These are phyloP conservation scores for Coemansia aciculifera DNA, from an alignment of 192 early-diverging fungal species.

Conservation along the genomic window DNA sequence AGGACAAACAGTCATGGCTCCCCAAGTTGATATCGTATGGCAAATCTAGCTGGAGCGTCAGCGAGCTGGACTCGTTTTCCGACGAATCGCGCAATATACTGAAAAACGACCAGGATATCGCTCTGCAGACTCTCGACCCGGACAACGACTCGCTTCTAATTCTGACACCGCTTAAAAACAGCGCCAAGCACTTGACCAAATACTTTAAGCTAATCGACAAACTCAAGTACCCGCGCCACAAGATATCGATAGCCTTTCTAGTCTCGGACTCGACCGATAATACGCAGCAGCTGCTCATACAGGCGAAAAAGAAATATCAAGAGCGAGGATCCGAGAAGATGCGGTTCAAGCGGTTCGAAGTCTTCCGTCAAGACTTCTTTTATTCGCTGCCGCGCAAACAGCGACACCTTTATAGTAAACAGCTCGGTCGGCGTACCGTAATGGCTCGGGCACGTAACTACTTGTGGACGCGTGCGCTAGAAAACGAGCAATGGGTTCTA, in stretches of 20 bases:
- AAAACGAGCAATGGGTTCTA: slow-evolving; percentile 67
- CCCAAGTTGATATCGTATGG: slow-evolving; percentile 13
- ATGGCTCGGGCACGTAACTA: slow-evolving; percentile 66
- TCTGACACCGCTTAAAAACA: slow-evolving; percentile 67
- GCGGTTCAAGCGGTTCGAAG: slow-evolving; percentile 59
- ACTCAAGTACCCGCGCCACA: slow-evolving; percentile 61
- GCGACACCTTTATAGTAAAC: slow-evolving; percentile 60
- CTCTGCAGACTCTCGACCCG: slow-evolving; percentile 30
- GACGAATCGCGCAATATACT: slow-evolving; percentile 33
- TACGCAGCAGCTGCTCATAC: slow-evolving; percentile 57
- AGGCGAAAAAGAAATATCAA: slow-evolving; percentile 45
- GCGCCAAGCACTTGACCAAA: slow-evolving; percentile 55
- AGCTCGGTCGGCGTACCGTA: slow-evolving; percentile 58
- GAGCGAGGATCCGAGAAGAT: slow-evolving; percentile 41
- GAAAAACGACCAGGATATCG: slow-evolving; percentile 31
- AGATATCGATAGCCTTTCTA: slow-evolving; percentile 68
- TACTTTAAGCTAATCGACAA: slow-evolving; percentile 63
- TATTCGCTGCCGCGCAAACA: slow-evolving; percentile 55
- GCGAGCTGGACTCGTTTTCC: slow-evolving; percentile 9
- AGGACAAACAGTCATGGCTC: slow-evolving; percentile 39
- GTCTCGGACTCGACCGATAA: slow-evolving; percentile 63
- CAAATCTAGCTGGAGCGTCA: not conserved
- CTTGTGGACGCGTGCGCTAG: slow-evolving; percentile 59
- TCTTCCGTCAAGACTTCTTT: slow-evolving; percentile 62
- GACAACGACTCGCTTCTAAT: slow-evolving; percentile 56